phyloP scores from a whole-genome alignment of 768 basidiomycete genomes.

The Porphyrellus cyaneotinctus region DNA sequence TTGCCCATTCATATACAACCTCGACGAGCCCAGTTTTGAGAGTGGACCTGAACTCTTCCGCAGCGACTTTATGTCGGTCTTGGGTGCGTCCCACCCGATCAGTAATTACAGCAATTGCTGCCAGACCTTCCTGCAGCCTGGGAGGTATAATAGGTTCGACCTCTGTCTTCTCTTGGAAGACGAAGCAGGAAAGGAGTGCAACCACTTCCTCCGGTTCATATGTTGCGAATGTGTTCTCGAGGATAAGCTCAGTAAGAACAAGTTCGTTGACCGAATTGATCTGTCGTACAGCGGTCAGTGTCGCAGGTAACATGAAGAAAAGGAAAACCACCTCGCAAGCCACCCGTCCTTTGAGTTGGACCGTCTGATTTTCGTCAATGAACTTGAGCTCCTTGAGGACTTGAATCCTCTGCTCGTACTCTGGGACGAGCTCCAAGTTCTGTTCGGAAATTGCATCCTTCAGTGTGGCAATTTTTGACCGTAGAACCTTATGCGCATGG shows the following conservation, averaged over 20 bases:
- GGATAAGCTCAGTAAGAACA: conserved; percentile 90
- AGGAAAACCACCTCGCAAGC: conserved; percentile 79
- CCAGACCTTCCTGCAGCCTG: conserved; percentile 76
- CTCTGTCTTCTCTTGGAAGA: conserved; percentile 98
- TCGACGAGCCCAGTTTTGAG: conserved; percentile 92
- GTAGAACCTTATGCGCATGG: conserved; percentile 73
- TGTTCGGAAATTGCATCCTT: conserved; percentile 91
- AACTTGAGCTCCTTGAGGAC: conserved; percentile 91
- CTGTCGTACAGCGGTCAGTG: conserved; percentile 38
- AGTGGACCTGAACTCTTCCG: conserved; percentile 70
- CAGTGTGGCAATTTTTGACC: conserved; percentile 68
- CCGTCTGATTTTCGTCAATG: conserved; percentile 93
- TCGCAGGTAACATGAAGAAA: background rate
- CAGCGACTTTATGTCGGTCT: conserved; percentile 70
- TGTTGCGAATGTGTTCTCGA: conserved; percentile 87
- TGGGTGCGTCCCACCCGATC: conserved; percentile 81
- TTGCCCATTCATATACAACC: conserved; percentile 99
- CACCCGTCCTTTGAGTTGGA: conserved; percentile 92
- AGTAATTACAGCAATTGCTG: conserved; percentile 71
- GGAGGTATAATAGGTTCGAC: conserved; percentile 77
- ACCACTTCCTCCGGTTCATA: conserved; percentile 97
- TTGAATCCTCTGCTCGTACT: conserved; percentile 91
- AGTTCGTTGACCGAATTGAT: conserved; percentile 99
- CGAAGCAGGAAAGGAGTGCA: conserved; percentile 91
- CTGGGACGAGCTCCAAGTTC: conserved; percentile 92